Conservation (phyloP, 2,329 filamentous ascomycete species). For the Neopestalotiopsis sp. region DNA sequence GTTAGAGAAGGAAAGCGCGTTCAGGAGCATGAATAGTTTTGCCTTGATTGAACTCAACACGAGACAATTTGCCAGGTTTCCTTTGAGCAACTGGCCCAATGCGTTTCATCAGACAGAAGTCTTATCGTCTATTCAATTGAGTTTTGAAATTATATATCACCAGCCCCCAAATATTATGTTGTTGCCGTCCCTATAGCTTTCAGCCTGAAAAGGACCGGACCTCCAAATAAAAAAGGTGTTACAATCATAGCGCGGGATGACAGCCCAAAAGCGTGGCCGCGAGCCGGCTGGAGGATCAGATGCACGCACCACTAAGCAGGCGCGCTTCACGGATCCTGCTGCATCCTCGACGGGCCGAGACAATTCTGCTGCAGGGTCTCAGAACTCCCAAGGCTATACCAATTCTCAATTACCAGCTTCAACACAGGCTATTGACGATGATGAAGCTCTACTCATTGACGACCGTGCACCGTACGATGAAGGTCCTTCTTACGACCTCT, state of each 20-base stretch:
- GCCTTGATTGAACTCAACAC: neutral
- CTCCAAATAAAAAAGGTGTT: constrained; percentile 3
- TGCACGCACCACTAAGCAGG: constrained; percentile 11
- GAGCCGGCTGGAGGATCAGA: constrained; percentile 10
- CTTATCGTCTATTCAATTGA: no score
- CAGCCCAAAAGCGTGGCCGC: constrained; percentile 8
- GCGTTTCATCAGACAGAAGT: neutral
- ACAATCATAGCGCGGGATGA: neutral
- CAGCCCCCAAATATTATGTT: neutral
- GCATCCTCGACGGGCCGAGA: neutral
- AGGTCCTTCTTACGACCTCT: constrained; percentile 47
- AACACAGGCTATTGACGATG: constrained; percentile 29
- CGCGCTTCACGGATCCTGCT: constrained; percentile 9
- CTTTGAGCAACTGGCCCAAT: neutral
- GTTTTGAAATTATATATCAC: no score
- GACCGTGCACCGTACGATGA: constrained; percentile 52
- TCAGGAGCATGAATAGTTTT: neutral
- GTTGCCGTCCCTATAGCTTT: neutral
- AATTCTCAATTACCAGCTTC: constrained; percentile 16
- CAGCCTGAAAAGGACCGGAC: neutral
- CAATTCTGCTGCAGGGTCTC: neutral
- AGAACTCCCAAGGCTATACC: neutral
- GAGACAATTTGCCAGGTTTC: neutral
- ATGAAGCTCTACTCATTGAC: constrained; percentile 43
- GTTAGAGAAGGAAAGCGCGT: neutral